Base-by-base conservation (phyloP, 306 rosid species). In the Trichosanthes truncata region DNA sequence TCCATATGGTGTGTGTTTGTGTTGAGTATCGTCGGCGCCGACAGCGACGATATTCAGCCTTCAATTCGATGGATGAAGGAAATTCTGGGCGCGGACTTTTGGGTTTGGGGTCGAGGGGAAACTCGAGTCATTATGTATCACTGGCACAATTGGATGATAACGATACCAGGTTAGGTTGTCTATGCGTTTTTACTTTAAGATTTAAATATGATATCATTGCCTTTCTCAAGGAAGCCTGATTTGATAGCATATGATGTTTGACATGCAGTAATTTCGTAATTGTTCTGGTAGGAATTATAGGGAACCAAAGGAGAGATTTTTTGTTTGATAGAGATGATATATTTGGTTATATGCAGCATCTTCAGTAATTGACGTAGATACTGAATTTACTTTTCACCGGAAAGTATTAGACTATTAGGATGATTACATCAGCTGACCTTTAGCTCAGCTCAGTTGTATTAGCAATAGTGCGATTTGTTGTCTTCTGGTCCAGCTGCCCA, bases 1-100 rank as follows among this genome's bases (percentile, higher is more conserved):
- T 95, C 35, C 98, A 95, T 77, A 87, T 92, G 89, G 86, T 84
- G 1, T 92, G 98, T 45, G 97, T 95, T 33, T 91, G 91, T 51
- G 78, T 84, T 3, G 98, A 95, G 87, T 95, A 86, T 61, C 81
- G 80, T 18, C 87, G 93, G 6, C 81, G 98, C 51, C 84, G 78
- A 74, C n/a, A 62, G 35, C 93, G 76, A 52, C 88, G 80, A 51
- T 56, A 25, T 51, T 43, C 75, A 10, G 61, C 69, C 11, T 25
- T 56, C 21, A 63, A 80, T 76, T 43, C 85, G 21, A 84, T 15
- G 31, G 88, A 83, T 5, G 93, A 83, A 25, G 90, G 89, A 84
- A 62, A 68, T 43, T 91, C 82, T 12, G 78, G 80, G 14, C 81
- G 87, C 26, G 89, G 81, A 15, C 83, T 82, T 80, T 78, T 84